Base-by-base conservation (phyloP, 78 protist genomes). In the Chrysochromulina tobinii region DNA sequence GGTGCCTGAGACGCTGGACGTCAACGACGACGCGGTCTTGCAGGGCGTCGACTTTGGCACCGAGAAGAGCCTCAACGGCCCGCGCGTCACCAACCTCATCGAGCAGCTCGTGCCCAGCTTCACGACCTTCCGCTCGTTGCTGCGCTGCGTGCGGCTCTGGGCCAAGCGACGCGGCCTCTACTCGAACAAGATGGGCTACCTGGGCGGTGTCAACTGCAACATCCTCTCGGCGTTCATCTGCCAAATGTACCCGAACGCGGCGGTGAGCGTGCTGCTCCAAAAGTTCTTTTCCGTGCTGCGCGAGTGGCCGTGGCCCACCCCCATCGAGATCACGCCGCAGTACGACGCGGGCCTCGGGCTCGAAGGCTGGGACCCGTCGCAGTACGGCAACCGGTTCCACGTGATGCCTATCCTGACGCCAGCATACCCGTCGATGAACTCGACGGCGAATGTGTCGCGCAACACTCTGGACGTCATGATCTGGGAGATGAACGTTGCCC, bases 191-290 rank as follows among this genome's bases (percentile, higher is more conserved):
- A n/a, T 57, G 55, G 92, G 58, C 87, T 99, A 90, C 68, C 91
- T 98, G 15, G 99, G 99, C 21, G 99, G 99, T 79, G 81, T 99
- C 67, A 90, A 98, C 3, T 98, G 97, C 97, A 99, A 99, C 20
- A 64, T 99, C 1, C 66, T 98, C 18, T 94, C 95, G 20, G 99
- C 99, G 20, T 85, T 97, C 58, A 93, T 96, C 21, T 96, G 99
- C 86, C 99, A 98, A 94, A 88, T 96, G 3, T 98, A 96, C 93
- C 99, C 99, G 53, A 95, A 94, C 61, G 96, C 99, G 54, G 51
- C 92, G 4, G 94, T 99, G 17, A 53, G 94, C 5, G 79, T 85
- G 23, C 25, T 99, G 17, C 89, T 99, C 50, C 8, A 90, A 23
- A 25, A 96, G n/a, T 99, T 99, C 92, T 99, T 99, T 88, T 53